Base-by-base conservation (phyloP, 1,139 yeast species). In the Pichiaceae sp. region DNA sequence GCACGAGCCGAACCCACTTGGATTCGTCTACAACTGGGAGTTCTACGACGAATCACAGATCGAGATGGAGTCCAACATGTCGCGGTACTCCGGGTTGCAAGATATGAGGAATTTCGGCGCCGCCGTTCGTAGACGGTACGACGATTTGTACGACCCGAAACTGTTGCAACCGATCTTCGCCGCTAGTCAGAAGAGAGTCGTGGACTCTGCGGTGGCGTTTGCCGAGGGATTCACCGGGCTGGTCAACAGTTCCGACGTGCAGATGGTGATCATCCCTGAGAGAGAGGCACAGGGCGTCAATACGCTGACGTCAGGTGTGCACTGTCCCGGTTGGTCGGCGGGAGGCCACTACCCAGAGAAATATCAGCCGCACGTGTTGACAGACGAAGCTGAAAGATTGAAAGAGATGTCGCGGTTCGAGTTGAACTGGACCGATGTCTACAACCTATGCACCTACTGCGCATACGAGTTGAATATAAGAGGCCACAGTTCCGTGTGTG, bases 381-480 rank as follows among this genome's bases (percentile, higher is more conserved):
- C 32, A 4, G 24, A 34, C 7, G 53, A 49, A 27, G 46, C 52
- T 3, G 38, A 36, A 12, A 38, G 45, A 29, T 40, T 44, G 27
- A 56, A 56, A 29, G 28, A 26, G 2, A 49, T 52, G 5, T 57
- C 66, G 32, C 70, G 63, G 0, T 59, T 65, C 32, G 51, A 63
- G 42, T 39, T 64, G 8, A 59, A 68, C 4, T 44, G 55, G 1
- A 41, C 48, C 6, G 78, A 74, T 43, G 62, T 73, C 24, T 48
- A 48, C 18, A 44, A 54, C 34, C 46, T 72, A 44, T 58, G 68
- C 45, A 54, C 57, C 34, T 57, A 70, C 57, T 75, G 79, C 55
- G 76, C 75, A 2, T 76, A 61, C 51, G 82, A 74, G 49, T 54
- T 74, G 43, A 69, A 69, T 45, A 70, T 64, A 14, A 57, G 57